These are phyloP conservation scores for Cephalotrichum gorgonifer DNA, from an alignment of 2,329 filamentous ascomycete genomes.

Conservation along the genomic window DNA sequence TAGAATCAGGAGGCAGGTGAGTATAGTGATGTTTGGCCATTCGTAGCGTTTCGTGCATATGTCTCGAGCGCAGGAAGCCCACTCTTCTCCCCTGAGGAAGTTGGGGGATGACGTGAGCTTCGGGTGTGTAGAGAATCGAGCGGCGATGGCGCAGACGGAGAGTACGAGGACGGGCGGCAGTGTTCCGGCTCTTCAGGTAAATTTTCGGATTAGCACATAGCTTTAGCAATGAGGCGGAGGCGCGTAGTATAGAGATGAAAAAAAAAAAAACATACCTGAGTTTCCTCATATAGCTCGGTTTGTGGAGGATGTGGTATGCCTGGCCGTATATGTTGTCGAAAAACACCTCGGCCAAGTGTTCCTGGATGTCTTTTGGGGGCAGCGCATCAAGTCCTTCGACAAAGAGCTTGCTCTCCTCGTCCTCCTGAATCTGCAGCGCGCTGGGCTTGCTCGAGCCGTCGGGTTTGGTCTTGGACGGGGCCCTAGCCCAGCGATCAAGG, in stretches of 20 bases:
- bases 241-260: too few relatives aligned
- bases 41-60: slow-evolving; percentile 85
- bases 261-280: slow-evolving; percentile 53
- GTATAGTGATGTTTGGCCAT: slow-evolving; percentile 88
- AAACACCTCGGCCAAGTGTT: slow-evolving; percentile 87
- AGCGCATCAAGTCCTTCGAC: slow-evolving; percentile 75
- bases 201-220: too few relatives aligned
- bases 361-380: slow-evolving; percentile 78
- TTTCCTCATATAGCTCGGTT: slow-evolving; percentile 92
- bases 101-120: slow-evolving; percentile 62
- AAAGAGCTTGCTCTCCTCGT: slow-evolving; percentile 66
- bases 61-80: slow-evolving; percentile 77
- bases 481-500: slow-evolving; percentile 69
- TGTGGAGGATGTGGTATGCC: slow-evolving; percentile 88
- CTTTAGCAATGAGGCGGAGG: too few relatives aligned
- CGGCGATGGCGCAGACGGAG: slow-evolving; percentile 92
- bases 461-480: slow-evolving; percentile 37
- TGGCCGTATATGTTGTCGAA: slow-evolving; percentile 96
- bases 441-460: slow-evolving; percentile 38
- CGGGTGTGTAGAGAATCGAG: slow-evolving; percentile 85
- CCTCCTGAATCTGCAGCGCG: slow-evolving; percentile 48
- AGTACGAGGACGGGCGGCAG: slow-evolving; percentile 84
- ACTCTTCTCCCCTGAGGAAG: slow-evolving; percentile 82
- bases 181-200: slow-evolving; percentile 50
- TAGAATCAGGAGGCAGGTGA: slow-evolving; percentile 81